Base-by-base conservation (phyloP, 495 filamentous ascomycete species). In the Lasiosphaeria hispida region DNA sequence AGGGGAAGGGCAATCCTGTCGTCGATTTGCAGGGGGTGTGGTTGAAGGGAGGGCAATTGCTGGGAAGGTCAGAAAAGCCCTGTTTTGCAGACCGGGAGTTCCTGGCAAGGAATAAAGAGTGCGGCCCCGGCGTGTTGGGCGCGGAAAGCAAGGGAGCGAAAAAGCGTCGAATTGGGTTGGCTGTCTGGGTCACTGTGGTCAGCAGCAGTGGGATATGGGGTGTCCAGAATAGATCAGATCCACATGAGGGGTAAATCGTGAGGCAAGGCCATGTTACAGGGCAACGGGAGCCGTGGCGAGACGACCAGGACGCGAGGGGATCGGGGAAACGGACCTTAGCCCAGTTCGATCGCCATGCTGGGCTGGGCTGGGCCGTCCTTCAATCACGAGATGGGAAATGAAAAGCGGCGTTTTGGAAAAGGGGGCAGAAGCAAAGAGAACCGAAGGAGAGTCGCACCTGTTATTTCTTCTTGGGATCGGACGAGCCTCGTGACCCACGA, bases 301-400 rank as follows among this genome's bases (percentile, higher is more conserved):
- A 30, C 23, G 23, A 17, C 18, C 43, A 9, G 15, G 38, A 11
- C 9, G 45, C 36, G 35, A 38, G 53, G 39, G 13, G 39, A 33
- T 10, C 44, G 49, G 43, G 45, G 52, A 53, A 53, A 35, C 54
- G 54, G 33, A 60, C 56, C 14, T 48, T 57, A 63, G 53, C 61
- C 64, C 64, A 58, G 51, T 60, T 54, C 64, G 45, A 33, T 30
- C 48, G 61, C 64, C 64, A 66, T 65, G 56, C 34, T 45, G 38
- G 35, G 53, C 19, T 30, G 49, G 33, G 30, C 44, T 30, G 19
- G 33, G 18, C 33, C 11, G 17, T 9, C 18, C 8, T 18, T 10
- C 15, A 48, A 30, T 48, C 44, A 30, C 33, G 44, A 34, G 47
- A 34, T 45, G n/a, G 43, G 18, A 3, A 19, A 47, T 47, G 43